Evolutionary conservation across 2,329 filamentous ascomycete species (phyloP).

Genomic region (Cladosporium sp.): DNA sequence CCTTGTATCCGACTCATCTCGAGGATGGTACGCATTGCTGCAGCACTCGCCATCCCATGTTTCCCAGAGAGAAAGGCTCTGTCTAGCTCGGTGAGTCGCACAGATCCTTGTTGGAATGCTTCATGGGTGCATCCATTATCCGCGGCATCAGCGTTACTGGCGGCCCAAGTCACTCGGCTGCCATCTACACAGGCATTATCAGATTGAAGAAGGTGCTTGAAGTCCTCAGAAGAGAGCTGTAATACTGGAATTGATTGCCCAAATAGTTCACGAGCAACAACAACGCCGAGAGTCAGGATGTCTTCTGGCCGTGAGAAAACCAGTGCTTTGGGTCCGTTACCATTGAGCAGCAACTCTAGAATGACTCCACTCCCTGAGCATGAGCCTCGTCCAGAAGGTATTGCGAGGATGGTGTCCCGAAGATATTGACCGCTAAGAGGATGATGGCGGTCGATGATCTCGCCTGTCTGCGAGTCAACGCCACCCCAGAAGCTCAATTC

Average conservation of each 20-base stretch:
- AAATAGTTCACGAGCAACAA: conserved; percentile 42
- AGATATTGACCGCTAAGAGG: conserved; percentile 35
- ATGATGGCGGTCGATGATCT: conserved; percentile 44
- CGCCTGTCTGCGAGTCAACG: conserved; percentile 37
- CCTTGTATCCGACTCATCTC: conserved; percentile 35
- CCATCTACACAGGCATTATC: neutral
- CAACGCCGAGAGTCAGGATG: conserved; percentile 45
- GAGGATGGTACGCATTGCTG: conserved; percentile 38
- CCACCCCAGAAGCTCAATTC: conserved; percentile 47
- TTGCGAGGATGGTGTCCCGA: conserved; percentile 36
- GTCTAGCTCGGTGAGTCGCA: neutral
- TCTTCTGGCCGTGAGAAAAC: conserved; percentile 41
- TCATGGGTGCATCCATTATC: too few relatives aligned
- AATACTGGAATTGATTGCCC: conserved; percentile 39
- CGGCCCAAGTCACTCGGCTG: neutral
- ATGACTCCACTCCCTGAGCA: conserved; percentile 45
- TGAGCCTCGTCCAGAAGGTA: conserved; percentile 46
- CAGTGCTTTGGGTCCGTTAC: conserved; percentile 36
- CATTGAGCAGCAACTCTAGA: conserved; percentile 42
- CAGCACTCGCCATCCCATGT: conserved; percentile 31
- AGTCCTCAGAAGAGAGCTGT: conserved; percentile 18
- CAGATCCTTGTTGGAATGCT: too few relatives aligned
- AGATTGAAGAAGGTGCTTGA: neutral
- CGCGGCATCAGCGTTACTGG: neutral
- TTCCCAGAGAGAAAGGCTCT: conserved; percentile 21